Conservation (phyloP, 805 yeast species). For the Nakazawaea populi region DNA sequence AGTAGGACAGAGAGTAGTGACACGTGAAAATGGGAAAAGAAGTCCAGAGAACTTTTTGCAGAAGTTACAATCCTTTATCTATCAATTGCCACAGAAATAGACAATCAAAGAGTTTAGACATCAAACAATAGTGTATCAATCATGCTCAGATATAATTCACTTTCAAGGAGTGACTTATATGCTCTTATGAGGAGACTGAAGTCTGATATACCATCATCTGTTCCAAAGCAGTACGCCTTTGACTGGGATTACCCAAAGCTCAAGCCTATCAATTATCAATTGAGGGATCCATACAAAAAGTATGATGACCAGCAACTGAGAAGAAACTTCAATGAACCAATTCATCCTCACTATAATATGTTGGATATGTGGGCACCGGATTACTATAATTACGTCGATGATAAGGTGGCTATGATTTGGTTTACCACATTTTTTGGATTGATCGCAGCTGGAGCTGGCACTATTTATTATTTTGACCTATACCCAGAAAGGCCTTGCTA, state of each 20-base stretch:
- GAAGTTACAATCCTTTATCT: too few relatives aligned
- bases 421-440: conserved; percentile 53
- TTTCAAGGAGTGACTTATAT: neutral
- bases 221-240: conserved; percentile 22
- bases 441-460: conserved; percentile 25
- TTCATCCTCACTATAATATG: conserved; percentile 66
- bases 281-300: conserved; percentile 62
- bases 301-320: conserved; percentile 80
- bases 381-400: conserved; percentile 52
- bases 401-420: conserved; percentile 54
- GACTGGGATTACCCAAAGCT: conserved; percentile 54
- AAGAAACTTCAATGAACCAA: conserved; percentile 69
- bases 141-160: neutral
- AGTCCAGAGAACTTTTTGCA: too few relatives aligned
- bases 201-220: conserved; percentile 20
- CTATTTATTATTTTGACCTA: conserved; percentile 44
- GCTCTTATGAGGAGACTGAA: conserved; percentile 3
- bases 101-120: neutral
- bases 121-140: neutral
- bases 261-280: conserved; percentile 53
- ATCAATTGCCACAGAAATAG: neutral
- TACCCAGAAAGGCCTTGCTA: conserved; percentile 67
- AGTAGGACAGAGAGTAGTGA: neutral
- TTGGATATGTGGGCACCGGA: conserved; percentile 88
- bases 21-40: neutral